Evolutionary conservation across 352 stramenopile genomes (phyloP).

Genomic region (Peronosclerospora sorghi): DNA sequence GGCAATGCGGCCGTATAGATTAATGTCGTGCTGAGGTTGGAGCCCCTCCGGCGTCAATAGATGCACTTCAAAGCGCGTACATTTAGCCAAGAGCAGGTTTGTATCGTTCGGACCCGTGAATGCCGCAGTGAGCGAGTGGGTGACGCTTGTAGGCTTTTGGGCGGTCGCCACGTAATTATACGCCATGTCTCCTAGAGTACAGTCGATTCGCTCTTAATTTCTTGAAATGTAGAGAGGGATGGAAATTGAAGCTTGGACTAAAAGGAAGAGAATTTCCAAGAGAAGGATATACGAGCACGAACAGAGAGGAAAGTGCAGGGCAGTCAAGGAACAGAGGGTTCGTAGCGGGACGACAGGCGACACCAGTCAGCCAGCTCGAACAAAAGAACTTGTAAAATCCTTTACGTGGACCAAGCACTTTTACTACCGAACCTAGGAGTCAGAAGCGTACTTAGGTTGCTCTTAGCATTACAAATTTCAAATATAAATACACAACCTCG

Average conservation of each 20-base stretch:
- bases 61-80: constrained; percentile 84
- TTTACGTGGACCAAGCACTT: constrained; percentile 1
- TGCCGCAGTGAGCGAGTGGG: constrained; percentile 83
- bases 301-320: not conserved
- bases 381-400: constrained; percentile 4
- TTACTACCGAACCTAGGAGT: no score
- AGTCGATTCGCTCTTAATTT: not conserved
- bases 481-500: no score
- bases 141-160: constrained; percentile 89
- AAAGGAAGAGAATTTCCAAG: constrained; percentile 1
- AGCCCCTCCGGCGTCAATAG: constrained; percentile 80
- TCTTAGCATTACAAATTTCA: no score
- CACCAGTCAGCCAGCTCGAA: not conserved
- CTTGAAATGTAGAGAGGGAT: constrained; percentile 1
- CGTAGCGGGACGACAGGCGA: not conserved
- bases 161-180: constrained; percentile 91
- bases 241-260: not conserved
- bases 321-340: not conserved
- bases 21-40: constrained; percentile 74
- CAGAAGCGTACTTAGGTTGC: no score
- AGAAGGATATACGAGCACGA: not conserved
- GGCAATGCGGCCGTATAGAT: constrained; percentile 79
- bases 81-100: constrained; percentile 87
- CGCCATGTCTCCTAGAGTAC: constrained; percentile 24
- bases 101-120: constrained; percentile 83